phyloP scores from a whole-genome alignment of 495 filamentous ascomycete species.

The Chaetomium tenue region DNA sequence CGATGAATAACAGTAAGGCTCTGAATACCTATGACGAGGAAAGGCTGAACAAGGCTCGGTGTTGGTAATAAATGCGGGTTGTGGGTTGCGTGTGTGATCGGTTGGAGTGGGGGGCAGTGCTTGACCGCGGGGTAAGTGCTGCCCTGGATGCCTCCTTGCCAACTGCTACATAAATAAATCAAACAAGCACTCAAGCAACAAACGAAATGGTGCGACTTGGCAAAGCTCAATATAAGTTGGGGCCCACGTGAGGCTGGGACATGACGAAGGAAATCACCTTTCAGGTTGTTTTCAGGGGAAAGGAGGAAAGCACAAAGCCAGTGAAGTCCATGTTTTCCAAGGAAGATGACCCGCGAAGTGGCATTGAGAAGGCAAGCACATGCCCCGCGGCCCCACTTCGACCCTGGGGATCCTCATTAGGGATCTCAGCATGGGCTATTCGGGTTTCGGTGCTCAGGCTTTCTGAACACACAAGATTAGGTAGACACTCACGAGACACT shows the following conservation, averaged over 20 bases:
- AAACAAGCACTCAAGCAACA: not conserved
- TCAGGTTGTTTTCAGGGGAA: too few relatives aligned
- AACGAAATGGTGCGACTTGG: not conserved
- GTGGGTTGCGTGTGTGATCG: not conserved
- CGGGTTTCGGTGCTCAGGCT: too few relatives aligned
- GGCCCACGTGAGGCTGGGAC: not conserved
- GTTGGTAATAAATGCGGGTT: not conserved
- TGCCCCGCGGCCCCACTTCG: conserved; percentile 1
- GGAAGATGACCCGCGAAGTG: conserved; percentile 4
- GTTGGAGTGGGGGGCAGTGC: not conserved
- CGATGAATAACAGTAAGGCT: not conserved
- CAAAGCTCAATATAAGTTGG: not conserved
- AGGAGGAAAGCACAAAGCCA: not conserved
- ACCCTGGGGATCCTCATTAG: conserved; percentile 5
- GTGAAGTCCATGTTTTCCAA: not conserved
- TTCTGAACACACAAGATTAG: too few relatives aligned
- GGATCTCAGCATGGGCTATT: conserved; percentile 1
- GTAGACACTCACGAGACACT: too few relatives aligned
- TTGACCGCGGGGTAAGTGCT: conserved; percentile 27
- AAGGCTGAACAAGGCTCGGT: not conserved
- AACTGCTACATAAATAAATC: too few relatives aligned
- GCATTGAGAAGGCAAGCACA: conserved; percentile 3
- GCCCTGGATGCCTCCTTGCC: too few relatives aligned
- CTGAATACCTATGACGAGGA: not conserved
- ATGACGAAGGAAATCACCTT: not conserved